Percentiles rank a stretch among this genome's conserved stretches.
Evolutionary conservation across 1,284 basidiomycete genomes (phyloP).

Genomic region (Ustilago curta): DNA sequence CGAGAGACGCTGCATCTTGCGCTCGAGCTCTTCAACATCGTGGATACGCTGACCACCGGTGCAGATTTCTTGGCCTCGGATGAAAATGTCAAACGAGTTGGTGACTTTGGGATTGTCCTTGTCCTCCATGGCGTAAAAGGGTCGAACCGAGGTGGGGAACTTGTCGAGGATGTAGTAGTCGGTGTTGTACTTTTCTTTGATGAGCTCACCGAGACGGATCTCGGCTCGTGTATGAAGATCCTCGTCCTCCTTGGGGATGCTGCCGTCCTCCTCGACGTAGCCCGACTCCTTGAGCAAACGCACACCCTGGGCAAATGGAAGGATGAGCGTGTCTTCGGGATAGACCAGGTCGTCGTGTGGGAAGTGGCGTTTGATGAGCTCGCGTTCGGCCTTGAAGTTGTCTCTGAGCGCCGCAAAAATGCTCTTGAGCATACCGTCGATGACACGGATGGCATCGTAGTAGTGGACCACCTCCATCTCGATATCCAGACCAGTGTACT

Average conservation of each 20-base stretch:
- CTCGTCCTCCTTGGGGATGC: constrained; percentile 59
- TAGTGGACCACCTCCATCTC: constrained; percentile 67
- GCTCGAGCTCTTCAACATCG: constrained; percentile 58
- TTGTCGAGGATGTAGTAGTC: constrained; percentile 74
- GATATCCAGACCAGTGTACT: constrained; percentile 66
- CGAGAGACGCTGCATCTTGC: constrained; percentile 54
- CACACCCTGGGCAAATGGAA: constrained; percentile 88
- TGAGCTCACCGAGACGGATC: constrained; percentile 86
- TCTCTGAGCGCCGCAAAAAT: constrained; percentile 55
- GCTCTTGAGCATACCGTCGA: constrained; percentile 65
- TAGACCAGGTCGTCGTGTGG: constrained; percentile 66
- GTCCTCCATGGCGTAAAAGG: constrained; percentile 85
- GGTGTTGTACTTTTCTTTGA: constrained; percentile 91
- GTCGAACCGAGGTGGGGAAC: constrained; percentile 79
- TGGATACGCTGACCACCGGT: constrained; percentile 69
- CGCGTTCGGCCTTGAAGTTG: constrained; percentile 49
- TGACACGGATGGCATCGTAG: constrained; percentile 63
- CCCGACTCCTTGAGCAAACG: constrained; percentile 74
- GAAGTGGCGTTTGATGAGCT: constrained; percentile 56
- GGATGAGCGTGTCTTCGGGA: constrained; percentile 70
- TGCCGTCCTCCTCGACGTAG: constrained; percentile 61
- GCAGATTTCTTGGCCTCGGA: constrained; percentile 68
- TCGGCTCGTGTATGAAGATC: constrained; percentile 85
- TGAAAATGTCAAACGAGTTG: constrained; percentile 67
- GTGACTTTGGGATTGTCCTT: constrained; percentile 55